Base-by-base conservation (phyloP, 371 early-diverging fungal genomes). In the Zancudomyces culisetae region DNA sequence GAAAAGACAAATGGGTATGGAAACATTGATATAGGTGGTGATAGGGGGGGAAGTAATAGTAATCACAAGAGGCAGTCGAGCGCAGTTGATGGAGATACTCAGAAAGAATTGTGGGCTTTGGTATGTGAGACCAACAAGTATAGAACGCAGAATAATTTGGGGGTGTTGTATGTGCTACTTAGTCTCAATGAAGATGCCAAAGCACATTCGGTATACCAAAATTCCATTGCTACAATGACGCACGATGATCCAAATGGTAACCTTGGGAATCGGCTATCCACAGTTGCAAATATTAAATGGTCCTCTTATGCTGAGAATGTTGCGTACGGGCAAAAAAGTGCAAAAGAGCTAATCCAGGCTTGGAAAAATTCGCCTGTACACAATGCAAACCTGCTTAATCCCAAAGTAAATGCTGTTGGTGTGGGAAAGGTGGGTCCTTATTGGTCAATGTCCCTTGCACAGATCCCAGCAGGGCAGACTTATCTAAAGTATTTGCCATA, bases 311-410 rank as follows among this genome's bases (percentile, higher is more conserved):
- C 61, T 4, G 71, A 71, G 55, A 71, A 71, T 60, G 64, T 71
- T 23, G 71, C 69, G 23, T 60, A 52, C 49, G 58, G 60, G 50
- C 62, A 69, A 27, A 22, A 42, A 23, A 47, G 48, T 28, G 56
- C 60, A 2, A 29, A 45, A 3, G 46, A 30, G 10, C 69, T 61
- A 12, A 60, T 71, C 59, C 13, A 29, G 2, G 49, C 54, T 1
- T 73, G 73, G 73, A 66, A 48, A 42, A 59, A 66, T 28, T 70
- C 71, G 49, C 53, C 69, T 2, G 66, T 60, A 1, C 73, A 72
- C 51, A 55, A 59, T 2, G 60, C 51, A 1, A 72, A 72, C 50
- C 67, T 72, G 43, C 24, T 73, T 27, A 52, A 51, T 30, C 29
- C 40, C 21, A 45, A 45, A 15, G 15, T 35, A 6, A 35, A 35